phyloP scores from a whole-genome alignment of 768 basidiomycete genomes.

The Mycena olivaceomarginata region DNA sequence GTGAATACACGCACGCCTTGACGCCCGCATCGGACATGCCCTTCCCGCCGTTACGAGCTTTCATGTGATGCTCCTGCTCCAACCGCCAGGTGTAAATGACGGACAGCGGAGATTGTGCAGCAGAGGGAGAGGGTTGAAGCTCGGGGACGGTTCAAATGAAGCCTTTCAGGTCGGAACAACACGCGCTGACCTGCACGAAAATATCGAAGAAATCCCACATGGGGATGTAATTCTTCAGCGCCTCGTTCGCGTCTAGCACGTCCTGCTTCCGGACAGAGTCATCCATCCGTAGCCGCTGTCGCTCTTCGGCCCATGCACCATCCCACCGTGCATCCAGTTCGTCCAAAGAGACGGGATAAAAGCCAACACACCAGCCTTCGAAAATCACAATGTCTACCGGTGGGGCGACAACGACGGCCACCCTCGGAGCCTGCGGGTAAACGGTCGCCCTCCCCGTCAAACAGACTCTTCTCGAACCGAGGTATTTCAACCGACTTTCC shows the following conservation, averaged over 20 bases:
- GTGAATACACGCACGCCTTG: slow-evolving; percentile 71
- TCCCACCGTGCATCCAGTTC: slow-evolving; percentile 76
- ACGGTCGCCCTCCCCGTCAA: slow-evolving; percentile 91
- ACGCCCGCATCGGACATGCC: slow-evolving; percentile 91
- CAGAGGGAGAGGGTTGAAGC: slow-evolving; percentile 56
- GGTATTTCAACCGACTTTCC: slow-evolving; percentile 78
- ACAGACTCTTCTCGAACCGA: slow-evolving; percentile 91
- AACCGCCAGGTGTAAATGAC: slow-evolving; percentile 92
- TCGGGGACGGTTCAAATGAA: slow-evolving; percentile 34
- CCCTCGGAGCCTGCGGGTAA: slow-evolving; percentile 64
- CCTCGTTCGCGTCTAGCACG: slow-evolving; percentile 78
- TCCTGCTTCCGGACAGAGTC: slow-evolving; percentile 67
- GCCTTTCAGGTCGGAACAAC: not conserved
- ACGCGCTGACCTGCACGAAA: slow-evolving; percentile 81
- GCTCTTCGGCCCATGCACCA: slow-evolving; percentile 63
- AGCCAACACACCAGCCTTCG: slow-evolving; percentile 98
- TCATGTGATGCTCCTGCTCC: slow-evolving; percentile 95
- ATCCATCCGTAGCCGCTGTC: slow-evolving; percentile 57
- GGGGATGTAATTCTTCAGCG: slow-evolving; percentile 73
- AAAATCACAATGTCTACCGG: slow-evolving; percentile 87
- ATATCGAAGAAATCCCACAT: slow-evolving; percentile 85
- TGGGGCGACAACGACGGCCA: slow-evolving; percentile 61
- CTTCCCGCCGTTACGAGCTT: slow-evolving; percentile 85
- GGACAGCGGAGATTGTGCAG: slow-evolving; percentile 53
- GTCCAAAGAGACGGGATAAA: slow-evolving; percentile 74